Evolutionary conservation across 2,329 filamentous ascomycete genomes (phyloP), one percentile per base, ranked within the genome.

Genomic region (Calonectria multiphialidica): DNA sequence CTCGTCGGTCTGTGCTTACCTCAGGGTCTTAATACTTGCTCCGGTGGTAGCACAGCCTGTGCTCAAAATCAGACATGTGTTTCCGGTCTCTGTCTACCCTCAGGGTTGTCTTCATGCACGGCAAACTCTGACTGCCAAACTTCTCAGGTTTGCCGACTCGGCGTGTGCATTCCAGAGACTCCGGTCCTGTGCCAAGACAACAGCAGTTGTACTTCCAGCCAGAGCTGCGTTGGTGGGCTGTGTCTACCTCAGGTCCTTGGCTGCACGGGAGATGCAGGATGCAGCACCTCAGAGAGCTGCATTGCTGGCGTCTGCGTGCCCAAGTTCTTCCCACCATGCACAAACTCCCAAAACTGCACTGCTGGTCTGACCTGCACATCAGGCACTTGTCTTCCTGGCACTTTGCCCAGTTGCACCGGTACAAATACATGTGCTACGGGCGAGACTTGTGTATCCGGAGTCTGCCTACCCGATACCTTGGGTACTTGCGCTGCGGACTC

Each of bases 261-360:
- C 9, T 72, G 70, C 25, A 49, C 65, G 2, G 5, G 2, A 9
- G 65, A 68, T 18, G 18, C 25, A 4, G 50, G 47, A 18, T 70
- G 68, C n/a, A 35, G 33, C n/a, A 6, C 68, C 15, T 44, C 57
- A 10, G 49, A 72, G 42, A 21, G 23, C 15, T 72, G 70, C 16
- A 49, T 61, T 6, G 57, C 47, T 13, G 65, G 65, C 4, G 10
- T 49, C 21, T 72, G 70, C 13, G 28, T 72, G 2, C 35, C 47
- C 9, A 63, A 45, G 13, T 10, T 66, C 33, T 16, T 66, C 12
- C 44, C 53, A 5, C 16, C 61, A 6, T 61, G 63, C n/a, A 44
- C 33, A n/a, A 23, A 28, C 2, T 13, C 25, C 16, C 10, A 25
- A 3, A 44, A 67, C 23, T 71, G 69, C 47, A 44, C 18, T 12